Percentiles rank a stretch among this genome's conserved stretches.
These are phyloP conservation scores for Endocalyx cinctus DNA, from an alignment of 2,329 filamentous ascomycete genomes.

Conservation along the genomic window DNA sequence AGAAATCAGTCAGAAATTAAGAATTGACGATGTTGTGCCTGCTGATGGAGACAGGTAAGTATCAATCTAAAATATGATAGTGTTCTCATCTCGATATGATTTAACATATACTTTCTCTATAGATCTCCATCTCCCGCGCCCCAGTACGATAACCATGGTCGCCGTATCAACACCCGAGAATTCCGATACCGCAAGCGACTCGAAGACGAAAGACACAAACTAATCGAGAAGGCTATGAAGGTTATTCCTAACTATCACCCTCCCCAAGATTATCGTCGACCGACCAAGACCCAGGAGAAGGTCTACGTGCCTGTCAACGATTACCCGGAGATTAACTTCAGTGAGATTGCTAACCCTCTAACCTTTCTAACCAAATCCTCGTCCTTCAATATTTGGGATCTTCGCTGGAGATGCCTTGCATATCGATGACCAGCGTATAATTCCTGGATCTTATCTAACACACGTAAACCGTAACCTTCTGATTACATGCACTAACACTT, in stretches of 20 bases:
- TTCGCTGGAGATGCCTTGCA: constrained; percentile 39
- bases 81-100: no score
- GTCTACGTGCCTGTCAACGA: constrained; percentile 99
- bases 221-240: constrained; percentile 99
- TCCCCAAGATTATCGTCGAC: constrained; percentile 95
- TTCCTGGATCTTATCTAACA: constrained; percentile 30
- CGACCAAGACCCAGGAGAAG: constrained; percentile 99
- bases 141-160: constrained; percentile 98
- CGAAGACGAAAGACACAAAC: constrained; percentile 97
- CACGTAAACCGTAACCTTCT: constrained; percentile 31
- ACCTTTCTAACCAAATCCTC: constrained; percentile 62
- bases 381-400: constrained; percentile 36
- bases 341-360: constrained; percentile 99
- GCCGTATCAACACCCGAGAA: constrained; percentile 98
- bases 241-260: constrained; percentile 99
- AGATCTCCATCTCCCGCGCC: constrained; percentile 94
- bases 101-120: constrained; percentile 17
- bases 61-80: constrained; percentile 1
- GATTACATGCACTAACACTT: constrained; percentile 75
- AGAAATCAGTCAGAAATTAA: constrained; percentile 98
- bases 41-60: constrained; percentile 89
- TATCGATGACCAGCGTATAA: constrained; percentile 25
- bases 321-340: constrained; percentile 99
- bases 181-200: constrained; percentile 97
- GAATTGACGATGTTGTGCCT: constrained; percentile 98